Evolutionary conservation across 108 stramenopile species (phyloP).

Genomic region (Pelagomonas calceolata): DNA sequence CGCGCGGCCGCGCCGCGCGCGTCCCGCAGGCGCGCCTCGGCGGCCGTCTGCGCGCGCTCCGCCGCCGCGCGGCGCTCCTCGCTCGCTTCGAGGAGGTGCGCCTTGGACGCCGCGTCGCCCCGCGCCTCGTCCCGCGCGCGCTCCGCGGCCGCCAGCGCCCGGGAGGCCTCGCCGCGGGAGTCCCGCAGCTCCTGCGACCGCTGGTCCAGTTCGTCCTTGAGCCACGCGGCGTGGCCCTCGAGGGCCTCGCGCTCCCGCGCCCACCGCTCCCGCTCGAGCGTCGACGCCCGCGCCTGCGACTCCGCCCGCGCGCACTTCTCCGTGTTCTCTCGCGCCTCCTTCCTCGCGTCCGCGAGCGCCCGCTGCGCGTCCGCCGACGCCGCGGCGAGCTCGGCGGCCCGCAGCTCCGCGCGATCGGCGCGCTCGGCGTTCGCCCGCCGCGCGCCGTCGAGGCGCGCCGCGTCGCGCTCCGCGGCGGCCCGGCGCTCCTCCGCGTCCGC

Average conservation of each 20-base stretch:
- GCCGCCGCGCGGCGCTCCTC: neutral
- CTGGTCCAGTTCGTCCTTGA: neutral
- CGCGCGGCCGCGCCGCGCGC: neutral
- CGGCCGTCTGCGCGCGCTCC: neutral
- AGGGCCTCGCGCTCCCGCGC: neutral
- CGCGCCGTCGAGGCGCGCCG: neutral
- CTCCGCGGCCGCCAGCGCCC: neutral
- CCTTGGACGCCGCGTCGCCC: neutral
- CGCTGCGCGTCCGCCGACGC: neutral
- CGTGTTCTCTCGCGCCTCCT: neutral
- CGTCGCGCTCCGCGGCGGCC: neutral
- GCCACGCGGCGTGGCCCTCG: neutral
- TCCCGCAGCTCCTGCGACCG: neutral
- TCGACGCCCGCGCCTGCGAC: neutral
- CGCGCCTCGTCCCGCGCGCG: neutral
- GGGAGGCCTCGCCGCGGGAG: neutral
- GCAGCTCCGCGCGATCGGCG: neutral
- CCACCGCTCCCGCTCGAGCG: neutral
- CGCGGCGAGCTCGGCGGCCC: neutral
- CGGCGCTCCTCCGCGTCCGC: neutral
- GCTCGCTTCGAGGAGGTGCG: neutral
- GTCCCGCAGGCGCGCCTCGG: neutral
- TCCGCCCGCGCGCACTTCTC: neutral
- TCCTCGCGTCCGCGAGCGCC: neutral
- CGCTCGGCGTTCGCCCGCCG: neutral